phyloP scores from a whole-genome alignment of 1,284 basidiomycete species.

The Puccinia sorghi region DNA sequence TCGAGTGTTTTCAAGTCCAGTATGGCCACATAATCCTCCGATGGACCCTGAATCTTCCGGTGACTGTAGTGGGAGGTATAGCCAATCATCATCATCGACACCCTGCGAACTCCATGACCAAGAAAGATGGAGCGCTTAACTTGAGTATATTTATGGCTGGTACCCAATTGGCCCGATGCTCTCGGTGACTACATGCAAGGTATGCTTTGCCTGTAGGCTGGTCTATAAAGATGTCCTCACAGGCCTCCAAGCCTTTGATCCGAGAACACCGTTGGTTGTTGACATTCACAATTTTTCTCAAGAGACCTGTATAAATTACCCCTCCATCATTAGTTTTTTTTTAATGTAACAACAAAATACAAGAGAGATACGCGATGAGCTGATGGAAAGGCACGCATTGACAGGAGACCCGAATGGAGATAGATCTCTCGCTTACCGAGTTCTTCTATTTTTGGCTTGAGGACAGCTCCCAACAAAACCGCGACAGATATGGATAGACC shows the following conservation, averaged over 20 bases:
- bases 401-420: background rate
- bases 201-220: slow-evolving; percentile 33
- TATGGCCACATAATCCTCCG: slow-evolving; percentile 34
- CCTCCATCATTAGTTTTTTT: background rate
- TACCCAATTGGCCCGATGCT: slow-evolving; percentile 33
- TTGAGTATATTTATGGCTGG: slow-evolving; percentile 33
- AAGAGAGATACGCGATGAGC: too few species aligned
- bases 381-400: background rate
- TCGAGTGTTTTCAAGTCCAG: slow-evolving; percentile 36
- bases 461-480: slow-evolving; percentile 8
- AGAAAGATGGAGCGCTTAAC: slow-evolving; percentile 12
- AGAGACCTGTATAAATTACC: slow-evolving; percentile 26
- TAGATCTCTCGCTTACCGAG: background rate
- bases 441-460: slow-evolving; percentile 25
- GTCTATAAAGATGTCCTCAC: slow-evolving; percentile 46
- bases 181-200: slow-evolving; percentile 33
- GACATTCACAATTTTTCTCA: slow-evolving; percentile 20
- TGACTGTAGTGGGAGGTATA: background rate
- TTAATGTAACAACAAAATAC: background rate
- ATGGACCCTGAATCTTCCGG: slow-evolving; percentile 12
- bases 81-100: background rate
- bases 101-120: background rate
- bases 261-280: slow-evolving; percentile 37
- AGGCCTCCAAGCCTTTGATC: slow-evolving; percentile 43
- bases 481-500: background rate